Evolutionary conservation across 2,329 filamentous ascomycete genomes (phyloP).

Genomic region (Fusarium sulawesiense): DNA sequence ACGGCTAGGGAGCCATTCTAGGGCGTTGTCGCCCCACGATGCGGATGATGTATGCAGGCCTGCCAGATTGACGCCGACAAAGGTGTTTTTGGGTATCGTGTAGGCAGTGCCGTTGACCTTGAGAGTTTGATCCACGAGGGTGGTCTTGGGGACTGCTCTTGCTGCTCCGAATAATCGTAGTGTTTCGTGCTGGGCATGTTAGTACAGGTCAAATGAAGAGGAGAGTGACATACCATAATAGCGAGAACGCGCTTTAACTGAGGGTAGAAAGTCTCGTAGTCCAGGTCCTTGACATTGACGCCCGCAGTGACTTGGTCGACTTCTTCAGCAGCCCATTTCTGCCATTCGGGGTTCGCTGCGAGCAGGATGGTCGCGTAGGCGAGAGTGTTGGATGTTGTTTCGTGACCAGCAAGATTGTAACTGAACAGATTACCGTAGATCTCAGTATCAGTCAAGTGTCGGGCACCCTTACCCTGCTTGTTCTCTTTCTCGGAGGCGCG

Average conservation of each 20-base stretch:
- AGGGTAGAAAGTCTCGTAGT: conserved; percentile 38
- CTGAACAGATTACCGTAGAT: conserved; percentile 62
- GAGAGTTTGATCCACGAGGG: conserved; percentile 24
- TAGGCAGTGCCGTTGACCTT: conserved; percentile 31
- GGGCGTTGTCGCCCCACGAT: conserved; percentile 36
- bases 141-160: conserved; percentile 36
- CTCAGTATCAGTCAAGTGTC: conserved; percentile 53
- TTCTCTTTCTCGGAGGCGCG: conserved; percentile 33
- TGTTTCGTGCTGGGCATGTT: conserved; percentile 32
- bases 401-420: conserved; percentile 63
- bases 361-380: conserved; percentile 57
- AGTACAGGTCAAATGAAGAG: neutral
- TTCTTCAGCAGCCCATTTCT: conserved; percentile 59
- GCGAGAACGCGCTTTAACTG: conserved; percentile 36
- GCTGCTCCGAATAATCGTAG: conserved; percentile 35
- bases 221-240: conserved; percentile 21
- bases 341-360: conserved; percentile 56
- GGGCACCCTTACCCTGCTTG: conserved; percentile 17
- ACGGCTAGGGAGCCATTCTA: conserved; percentile 38
- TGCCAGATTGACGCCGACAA: conserved; percentile 34
- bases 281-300: conserved; percentile 20
- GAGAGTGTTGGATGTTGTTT: conserved; percentile 61
- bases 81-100: conserved; percentile 33
- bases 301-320: conserved; percentile 27
- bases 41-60: conserved; percentile 31